Conservation (phyloP, 139 green algal genomes). For the Closterium sp. region DNA sequence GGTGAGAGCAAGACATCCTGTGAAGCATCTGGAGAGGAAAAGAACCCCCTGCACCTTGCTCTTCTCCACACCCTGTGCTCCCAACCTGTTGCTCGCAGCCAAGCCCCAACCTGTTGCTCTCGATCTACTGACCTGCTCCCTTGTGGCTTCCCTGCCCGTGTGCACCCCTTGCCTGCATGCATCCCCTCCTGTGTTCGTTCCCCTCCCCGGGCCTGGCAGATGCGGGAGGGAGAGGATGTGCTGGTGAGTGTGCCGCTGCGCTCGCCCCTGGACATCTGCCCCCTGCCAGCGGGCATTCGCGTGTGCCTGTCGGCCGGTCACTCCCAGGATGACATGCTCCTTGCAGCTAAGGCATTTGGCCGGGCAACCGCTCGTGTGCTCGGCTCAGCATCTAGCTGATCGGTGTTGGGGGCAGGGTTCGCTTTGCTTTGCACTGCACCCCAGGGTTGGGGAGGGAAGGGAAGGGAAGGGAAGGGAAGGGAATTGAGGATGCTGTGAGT, state of each 20-base stretch:
- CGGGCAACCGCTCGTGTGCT: background rate
- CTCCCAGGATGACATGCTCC: constrained; percentile 23
- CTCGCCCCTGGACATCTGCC: constrained; percentile 20
- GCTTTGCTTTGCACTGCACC: background rate
- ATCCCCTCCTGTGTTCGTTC: background rate
- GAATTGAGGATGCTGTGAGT: too few species aligned
- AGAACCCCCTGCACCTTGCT: too few species aligned
- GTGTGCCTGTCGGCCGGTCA: constrained; percentile 35
- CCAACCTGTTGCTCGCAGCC: too few species aligned
- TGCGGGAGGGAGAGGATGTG: constrained; percentile 37
- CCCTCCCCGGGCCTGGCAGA: background rate
- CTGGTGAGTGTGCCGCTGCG: constrained; percentile 13
- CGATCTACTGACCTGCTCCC: too few species aligned
- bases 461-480: too few species aligned
- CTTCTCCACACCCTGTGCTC: too few species aligned
- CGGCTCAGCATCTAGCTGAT: background rate
- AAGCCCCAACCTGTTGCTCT: too few species aligned
- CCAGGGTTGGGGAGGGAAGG: background rate
- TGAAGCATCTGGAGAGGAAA: too few species aligned
- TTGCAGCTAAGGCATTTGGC: constrained; percentile 14
- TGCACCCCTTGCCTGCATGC: too few species aligned
- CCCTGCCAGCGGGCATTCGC: constrained; percentile 31
- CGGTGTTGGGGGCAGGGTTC: background rate
- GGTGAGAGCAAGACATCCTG: constrained; percentile 8
- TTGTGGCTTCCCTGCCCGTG: too few species aligned